These are phyloP conservation scores for Cichorium intybus DNA, from an alignment of 140 eudicot species.

Conservation along the genomic window DNA sequence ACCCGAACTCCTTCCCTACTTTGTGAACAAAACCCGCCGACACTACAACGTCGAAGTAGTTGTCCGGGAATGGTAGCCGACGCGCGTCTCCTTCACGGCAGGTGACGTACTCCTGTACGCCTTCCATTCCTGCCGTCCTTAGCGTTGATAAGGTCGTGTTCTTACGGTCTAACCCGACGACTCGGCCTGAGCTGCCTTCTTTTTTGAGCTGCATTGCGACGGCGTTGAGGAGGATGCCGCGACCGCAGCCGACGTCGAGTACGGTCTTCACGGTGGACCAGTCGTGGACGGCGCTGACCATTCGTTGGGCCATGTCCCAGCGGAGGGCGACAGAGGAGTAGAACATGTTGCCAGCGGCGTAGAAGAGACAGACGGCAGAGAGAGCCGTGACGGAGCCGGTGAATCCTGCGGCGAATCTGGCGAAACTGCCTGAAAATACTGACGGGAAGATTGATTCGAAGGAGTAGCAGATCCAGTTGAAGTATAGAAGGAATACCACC, in stretches of 20 bases:
- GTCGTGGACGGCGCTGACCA: slow-evolving; percentile 62
- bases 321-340: slow-evolving; percentile 85
- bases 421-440: slow-evolving; percentile 39
- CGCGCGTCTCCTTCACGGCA: slow-evolving; percentile 93
- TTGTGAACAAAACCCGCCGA: slow-evolving; percentile 73
- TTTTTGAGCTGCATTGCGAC: slow-evolving; percentile 89
- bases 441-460: slow-evolving; percentile 43
- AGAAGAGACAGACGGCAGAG: slow-evolving; percentile 76
- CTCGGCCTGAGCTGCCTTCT: slow-evolving; percentile 83
- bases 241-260: slow-evolving; percentile 93
- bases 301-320: slow-evolving; percentile 86
- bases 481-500: slow-evolving; percentile 53
- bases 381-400: slow-evolving; percentile 88
- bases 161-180: slow-evolving; percentile 71
- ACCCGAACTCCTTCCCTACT: slow-evolving; percentile 77
- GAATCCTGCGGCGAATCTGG: slow-evolving; percentile 83
- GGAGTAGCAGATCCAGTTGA: slow-evolving; percentile 50
- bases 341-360: slow-evolving; percentile 71
- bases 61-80: slow-evolving; percentile 69
- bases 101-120: slow-evolving; percentile 93
- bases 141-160: slow-evolving; percentile 55
- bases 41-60: slow-evolving; percentile 90
- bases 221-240: slow-evolving; percentile 80
- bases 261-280: slow-evolving; percentile 79
- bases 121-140: slow-evolving; percentile 70